Evolutionary conservation across 2,329 filamentous ascomycete species (phyloP).

Genomic region (Coniochaeta sp.): DNA sequence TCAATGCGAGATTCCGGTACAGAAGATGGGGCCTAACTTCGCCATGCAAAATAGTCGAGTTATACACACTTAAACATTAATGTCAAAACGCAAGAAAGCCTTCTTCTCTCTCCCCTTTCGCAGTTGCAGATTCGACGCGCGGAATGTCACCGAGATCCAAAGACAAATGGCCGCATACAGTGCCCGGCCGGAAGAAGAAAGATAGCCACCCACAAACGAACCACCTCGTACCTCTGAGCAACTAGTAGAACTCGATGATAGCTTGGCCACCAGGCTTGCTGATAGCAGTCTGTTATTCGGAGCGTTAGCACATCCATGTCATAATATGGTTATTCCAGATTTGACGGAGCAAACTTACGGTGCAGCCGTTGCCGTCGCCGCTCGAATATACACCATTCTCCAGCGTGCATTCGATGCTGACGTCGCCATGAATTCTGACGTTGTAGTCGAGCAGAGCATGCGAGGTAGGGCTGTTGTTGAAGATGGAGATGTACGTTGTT

Average conservation of each 20-base stretch:
- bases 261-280: slow-evolving; percentile 2
- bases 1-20: not conserved
- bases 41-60: not conserved
- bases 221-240: not conserved
- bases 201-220: not conserved
- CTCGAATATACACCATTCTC: slow-evolving; percentile 52
- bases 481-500: slow-evolving; percentile 73
- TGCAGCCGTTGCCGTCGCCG: slow-evolving; percentile 64
- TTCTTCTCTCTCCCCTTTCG: not conserved
- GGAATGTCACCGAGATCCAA: not conserved
- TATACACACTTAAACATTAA: slow-evolving; percentile 4
- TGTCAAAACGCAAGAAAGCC: not conserved
- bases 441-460: slow-evolving; percentile 65
- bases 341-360: slow-evolving; percentile 59
- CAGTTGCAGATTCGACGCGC: not conserved
- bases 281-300: slow-evolving; percentile 8
- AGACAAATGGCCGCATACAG: not conserved
- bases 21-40: not conserved
- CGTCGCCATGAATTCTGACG: slow-evolving; percentile 66
- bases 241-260: slow-evolving; percentile 1
- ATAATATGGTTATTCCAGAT: slow-evolving; percentile 24
- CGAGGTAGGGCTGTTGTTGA: slow-evolving; percentile 76
- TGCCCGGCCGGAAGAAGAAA: not conserved
- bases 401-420: slow-evolving; percentile 54
- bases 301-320: not conserved